phyloP scores from a whole-genome alignment of 2,329 filamentous ascomycete species.

The Botryotinia narcissicola region DNA sequence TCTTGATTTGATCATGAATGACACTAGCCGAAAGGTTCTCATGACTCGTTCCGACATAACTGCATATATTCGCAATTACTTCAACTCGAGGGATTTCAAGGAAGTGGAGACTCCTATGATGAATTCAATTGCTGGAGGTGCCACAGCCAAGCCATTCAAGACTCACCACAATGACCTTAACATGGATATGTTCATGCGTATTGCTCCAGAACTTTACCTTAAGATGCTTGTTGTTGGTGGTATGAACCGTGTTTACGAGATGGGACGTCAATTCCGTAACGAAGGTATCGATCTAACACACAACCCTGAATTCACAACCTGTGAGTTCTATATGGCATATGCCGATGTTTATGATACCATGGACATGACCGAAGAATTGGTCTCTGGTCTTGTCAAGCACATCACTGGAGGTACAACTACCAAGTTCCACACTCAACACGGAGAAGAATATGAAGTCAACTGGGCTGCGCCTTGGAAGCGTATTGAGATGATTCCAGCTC shows the following conservation, averaged over 20 bases:
- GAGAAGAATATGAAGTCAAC: constrained; percentile 87
- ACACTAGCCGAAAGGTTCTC: constrained; percentile 78
- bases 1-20: constrained; percentile 93
- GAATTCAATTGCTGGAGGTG: constrained; percentile 91
- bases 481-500: constrained; percentile 91
- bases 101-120: constrained; percentile 98
- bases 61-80: constrained; percentile 80
- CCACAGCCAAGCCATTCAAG: constrained; percentile 90
- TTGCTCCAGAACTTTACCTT: constrained; percentile 92
- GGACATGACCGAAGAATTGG: constrained; percentile 87
- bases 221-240: constrained; percentile 96
- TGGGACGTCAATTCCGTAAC: constrained; percentile 94
- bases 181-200: constrained; percentile 91
- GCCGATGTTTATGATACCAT: constrained; percentile 90
- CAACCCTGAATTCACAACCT: constrained; percentile 97
- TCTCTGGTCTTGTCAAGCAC: constrained; percentile 84
- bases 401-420: constrained; percentile 84
- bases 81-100: constrained; percentile 83
- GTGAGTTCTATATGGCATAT: constrained; percentile 96
- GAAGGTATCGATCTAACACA: constrained; percentile 90
- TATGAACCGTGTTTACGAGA: constrained; percentile 90
- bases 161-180: constrained; percentile 96
- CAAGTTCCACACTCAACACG: constrained; percentile 79
- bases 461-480: constrained; percentile 94
- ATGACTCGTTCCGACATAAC: constrained; percentile 84